These are phyloP conservation scores for Trichosanthes truncata DNA, from an alignment of 306 rosid species.

Conservation along the genomic window DNA sequence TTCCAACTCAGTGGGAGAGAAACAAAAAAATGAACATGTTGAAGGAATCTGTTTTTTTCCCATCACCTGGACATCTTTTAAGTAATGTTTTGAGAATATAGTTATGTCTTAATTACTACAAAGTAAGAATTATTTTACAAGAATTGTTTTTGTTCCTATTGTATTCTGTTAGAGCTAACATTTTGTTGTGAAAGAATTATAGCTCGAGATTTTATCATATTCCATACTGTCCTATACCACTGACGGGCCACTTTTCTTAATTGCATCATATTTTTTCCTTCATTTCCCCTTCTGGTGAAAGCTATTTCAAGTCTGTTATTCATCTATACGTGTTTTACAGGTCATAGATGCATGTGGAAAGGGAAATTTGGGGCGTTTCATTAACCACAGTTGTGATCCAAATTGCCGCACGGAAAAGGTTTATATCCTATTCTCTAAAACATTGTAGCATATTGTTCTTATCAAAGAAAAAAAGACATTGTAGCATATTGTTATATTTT, in stretches of 20 bases:
- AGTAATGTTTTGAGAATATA: neutral
- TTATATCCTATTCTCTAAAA: constrained; percentile 3
- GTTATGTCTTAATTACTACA: neutral
- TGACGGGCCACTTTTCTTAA: neutral
- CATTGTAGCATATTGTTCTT: neutral
- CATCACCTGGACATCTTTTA: neutral
- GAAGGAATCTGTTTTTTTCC: neutral
- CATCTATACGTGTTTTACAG: constrained; percentile 26
- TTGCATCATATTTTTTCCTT: neutral
- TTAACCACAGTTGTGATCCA: constrained; percentile 97
- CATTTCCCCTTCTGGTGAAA: neutral
- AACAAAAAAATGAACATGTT: no score
- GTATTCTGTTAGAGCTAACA: neutral
- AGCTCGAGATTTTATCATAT: neutral
- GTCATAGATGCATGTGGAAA: constrained; percentile 97
- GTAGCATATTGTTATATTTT: neutral
- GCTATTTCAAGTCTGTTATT: neutral
- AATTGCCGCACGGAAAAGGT: constrained; percentile 99
- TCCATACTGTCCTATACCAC: neutral
- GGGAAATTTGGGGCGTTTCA: constrained; percentile 99
- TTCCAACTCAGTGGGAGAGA: no score
- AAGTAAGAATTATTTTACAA: neutral
- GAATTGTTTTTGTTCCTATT: neutral
- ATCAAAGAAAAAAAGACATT: neutral
- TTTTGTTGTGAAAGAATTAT: neutral